Evolutionary conservation across 139 green algal genomes (phyloP).

Genomic region (Chlamydomonas schloesseri): DNA sequence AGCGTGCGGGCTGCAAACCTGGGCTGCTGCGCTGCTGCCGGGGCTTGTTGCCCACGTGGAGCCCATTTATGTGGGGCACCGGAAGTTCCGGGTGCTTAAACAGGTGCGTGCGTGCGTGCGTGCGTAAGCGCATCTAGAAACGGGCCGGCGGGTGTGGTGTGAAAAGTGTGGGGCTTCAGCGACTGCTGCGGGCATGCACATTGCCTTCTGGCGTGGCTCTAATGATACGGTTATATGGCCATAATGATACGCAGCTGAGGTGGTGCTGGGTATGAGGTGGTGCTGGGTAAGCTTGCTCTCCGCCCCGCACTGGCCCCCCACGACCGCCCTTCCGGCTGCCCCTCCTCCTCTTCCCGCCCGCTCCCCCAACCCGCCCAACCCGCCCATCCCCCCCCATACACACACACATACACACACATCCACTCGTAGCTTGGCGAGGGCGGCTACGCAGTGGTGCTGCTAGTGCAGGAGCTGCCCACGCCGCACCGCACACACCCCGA

Average conservation of each 20-base stretch:
- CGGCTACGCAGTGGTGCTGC: slow-evolving; percentile 85
- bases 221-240: too few relatives aligned
- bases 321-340: background rate
- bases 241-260: too few relatives aligned
- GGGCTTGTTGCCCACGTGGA: background rate
- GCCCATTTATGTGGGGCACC: background rate
- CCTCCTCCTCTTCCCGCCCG: background rate
- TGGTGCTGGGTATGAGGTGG: too few relatives aligned
- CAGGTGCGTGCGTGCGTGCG: too few relatives aligned
- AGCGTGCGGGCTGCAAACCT: background rate
- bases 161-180: too few relatives aligned
- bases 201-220: too few relatives aligned
- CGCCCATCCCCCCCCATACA: background rate
- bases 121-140: too few relatives aligned
- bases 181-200: too few relatives aligned
- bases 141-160: too few relatives aligned
- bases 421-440: slow-evolving; percentile 77
- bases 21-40: background rate
- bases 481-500: slow-evolving; percentile 8
- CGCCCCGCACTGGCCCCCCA: too few relatives aligned
- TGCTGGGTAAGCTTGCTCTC: too few relatives aligned
- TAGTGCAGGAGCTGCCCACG: slow-evolving; percentile 67
- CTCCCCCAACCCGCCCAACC: background rate
- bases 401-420: too few relatives aligned
- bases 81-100: slow-evolving; percentile 3